These are phyloP conservation scores for Fraxinus angustifolia DNA, from an alignment of 305 asterid genomes.

Conservation along the genomic window DNA sequence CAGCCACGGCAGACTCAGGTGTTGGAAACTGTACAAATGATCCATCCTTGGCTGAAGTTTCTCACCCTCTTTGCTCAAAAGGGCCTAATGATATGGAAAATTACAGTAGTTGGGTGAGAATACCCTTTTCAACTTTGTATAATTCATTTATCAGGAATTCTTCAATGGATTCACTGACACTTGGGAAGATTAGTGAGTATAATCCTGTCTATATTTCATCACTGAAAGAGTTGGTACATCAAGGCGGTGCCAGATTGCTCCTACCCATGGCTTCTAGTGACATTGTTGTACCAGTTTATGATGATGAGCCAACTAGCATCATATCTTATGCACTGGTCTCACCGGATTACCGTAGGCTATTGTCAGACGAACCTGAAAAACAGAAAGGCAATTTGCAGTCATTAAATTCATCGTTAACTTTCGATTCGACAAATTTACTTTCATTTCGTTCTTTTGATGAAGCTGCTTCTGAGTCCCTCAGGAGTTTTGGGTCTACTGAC, in stretches of 20 bases:
- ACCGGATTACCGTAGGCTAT: conserved; percentile 47
- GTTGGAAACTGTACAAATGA: conserved; percentile 27
- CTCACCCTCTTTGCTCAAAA: conserved; percentile 30
- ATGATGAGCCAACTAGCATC: conserved; percentile 83
- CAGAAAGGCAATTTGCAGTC: conserved; percentile 42
- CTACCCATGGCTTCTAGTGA: conserved; percentile 50
- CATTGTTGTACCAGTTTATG: conserved; percentile 68
- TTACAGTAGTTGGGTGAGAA: conserved; percentile 50
- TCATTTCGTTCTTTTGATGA: conserved; percentile 55
- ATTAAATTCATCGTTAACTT: conserved; percentile 47
- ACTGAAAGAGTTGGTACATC: conserved; percentile 52
- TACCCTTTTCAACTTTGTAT: conserved; percentile 46
- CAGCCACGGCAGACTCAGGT: conserved; percentile 30
- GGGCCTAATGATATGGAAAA: conserved; percentile 41
- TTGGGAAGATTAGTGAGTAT: conserved; percentile 43
- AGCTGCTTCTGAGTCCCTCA: conserved; percentile 39
- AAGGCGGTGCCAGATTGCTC: conserved; percentile 65
- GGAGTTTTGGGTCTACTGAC: conserved; percentile 41
- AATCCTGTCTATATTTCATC: conserved; percentile 59
- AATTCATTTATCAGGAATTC: conserved; percentile 39
- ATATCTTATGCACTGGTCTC: conserved; percentile 70
- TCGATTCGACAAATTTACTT: conserved; percentile 50
- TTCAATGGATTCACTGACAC: conserved; percentile 39
- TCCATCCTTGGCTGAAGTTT: conserved; percentile 27
- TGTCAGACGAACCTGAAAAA: conserved; percentile 50